These are phyloP conservation scores for Hansenula lynferdii DNA, from an alignment of 1,139 yeast species.

Conservation along the genomic window DNA sequence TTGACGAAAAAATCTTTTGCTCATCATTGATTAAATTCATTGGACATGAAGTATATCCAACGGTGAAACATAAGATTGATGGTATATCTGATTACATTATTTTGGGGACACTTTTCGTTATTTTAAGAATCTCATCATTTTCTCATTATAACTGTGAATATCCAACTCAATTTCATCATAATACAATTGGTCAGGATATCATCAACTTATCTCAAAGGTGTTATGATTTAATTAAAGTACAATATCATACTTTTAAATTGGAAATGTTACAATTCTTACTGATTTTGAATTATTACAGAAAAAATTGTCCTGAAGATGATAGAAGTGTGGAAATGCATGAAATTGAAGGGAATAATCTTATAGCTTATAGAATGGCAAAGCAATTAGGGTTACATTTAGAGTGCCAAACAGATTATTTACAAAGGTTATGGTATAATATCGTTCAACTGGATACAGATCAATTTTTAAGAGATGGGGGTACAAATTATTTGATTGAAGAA, in stretches of 20 bases:
- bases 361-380: constrained; percentile 3
- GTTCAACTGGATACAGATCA: constrained; percentile 4
- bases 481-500: constrained; percentile 2
- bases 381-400: neutral
- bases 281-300: neutral
- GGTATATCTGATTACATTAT: constrained; percentile 2
- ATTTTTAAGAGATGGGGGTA: constrained; percentile 6
- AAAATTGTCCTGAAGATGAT: neutral
- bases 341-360: neutral
- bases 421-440: constrained; percentile 5
- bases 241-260: neutral
- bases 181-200: neutral
- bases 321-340: neutral
- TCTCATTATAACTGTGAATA: constrained; percentile 7
- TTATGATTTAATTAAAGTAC: constrained; percentile 3
- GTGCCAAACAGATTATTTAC: neutral
- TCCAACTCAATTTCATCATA: neutral
- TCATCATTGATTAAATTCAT: neutral
- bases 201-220: constrained; percentile 3
- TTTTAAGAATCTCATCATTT: constrained; percentile 5
- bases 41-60: neutral
- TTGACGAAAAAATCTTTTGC: constrained; percentile 2
- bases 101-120: constrained; percentile 5
- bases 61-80: neutral
- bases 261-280: neutral